phyloP scores from a whole-genome alignment of 148 eudicot species.

The Drosera capensis region DNA sequence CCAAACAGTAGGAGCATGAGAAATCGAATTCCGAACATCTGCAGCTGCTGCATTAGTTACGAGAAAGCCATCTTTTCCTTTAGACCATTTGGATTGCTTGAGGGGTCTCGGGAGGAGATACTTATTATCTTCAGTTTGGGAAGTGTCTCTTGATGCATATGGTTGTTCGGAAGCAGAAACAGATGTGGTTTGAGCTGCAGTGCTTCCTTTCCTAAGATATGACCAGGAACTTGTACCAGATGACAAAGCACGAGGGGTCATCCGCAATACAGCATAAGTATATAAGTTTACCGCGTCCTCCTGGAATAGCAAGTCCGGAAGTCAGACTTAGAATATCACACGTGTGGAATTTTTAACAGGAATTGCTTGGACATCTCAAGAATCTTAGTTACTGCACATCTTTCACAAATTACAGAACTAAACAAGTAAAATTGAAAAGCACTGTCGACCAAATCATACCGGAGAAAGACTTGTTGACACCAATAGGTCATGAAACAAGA shows the following conservation, averaged over 20 bases:
- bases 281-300: constrained; percentile 70
- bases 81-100: constrained; percentile 66
- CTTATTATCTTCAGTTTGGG: constrained; percentile 28
- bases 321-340: not conserved
- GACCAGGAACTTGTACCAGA: constrained; percentile 69
- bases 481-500: constrained; percentile 83
- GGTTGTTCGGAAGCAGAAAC: constrained; percentile 29
- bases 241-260: constrained; percentile 68
- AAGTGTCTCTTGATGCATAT: constrained; percentile 32
- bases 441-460: constrained; percentile 37
- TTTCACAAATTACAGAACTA: not conserved
- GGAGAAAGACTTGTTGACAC: constrained; percentile 78
- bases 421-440: not conserved
- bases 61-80: constrained; percentile 90
- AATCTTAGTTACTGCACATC: not conserved
- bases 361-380: not conserved
- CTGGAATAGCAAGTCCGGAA: constrained; percentile 26
- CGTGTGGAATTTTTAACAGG: not conserved
- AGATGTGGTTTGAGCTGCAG: constrained; percentile 31
- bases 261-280: constrained; percentile 75
- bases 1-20: constrained; percentile 42
- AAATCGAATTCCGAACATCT: constrained; percentile 25
- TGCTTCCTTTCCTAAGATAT: constrained; percentile 54
- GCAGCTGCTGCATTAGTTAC: constrained; percentile 43
- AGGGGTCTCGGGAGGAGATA: constrained; percentile 53